Base-by-base conservation (phyloP, 2,329 filamentous ascomycete species). In the Botrytis byssoidea region DNA sequence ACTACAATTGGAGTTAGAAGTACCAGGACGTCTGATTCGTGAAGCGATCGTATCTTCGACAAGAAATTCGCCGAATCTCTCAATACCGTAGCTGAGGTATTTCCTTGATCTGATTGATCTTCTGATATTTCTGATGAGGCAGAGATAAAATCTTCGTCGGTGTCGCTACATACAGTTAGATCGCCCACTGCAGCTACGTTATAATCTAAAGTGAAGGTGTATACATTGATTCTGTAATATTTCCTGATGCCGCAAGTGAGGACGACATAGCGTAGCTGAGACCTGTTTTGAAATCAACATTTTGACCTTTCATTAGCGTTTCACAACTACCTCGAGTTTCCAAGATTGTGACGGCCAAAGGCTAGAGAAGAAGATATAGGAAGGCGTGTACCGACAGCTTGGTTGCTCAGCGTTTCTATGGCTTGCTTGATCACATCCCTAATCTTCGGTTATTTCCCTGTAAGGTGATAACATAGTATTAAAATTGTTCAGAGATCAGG, bases 1-100 rank as follows among this genome's bases (percentile, higher is more conserved):
- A 85, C 80, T 48, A 88, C 85, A 40, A 87, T 85, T 1, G 89
- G 89, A 9, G 90, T 90, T 48, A 91, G 81, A 65, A 91, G 86
- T 69, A 92, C 83, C n/a, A 91, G 83, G n/a, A 88, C 81, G 76
- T 89, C 87, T 71, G 84, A 83, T 65, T 86, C 83, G 57, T 78
- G 79, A 40, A 89, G 82, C 44, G 84, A 80, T 72, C 81, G 85
- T 61, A 83, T 82, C 63, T 88, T 80, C 22, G 86, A 85, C 29
- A 90, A 81, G 78, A 83, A 86, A 63, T 79, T 84, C 83, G 74
- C 84, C 71, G 73, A 67, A 73, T 82, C 80, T 75, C 76, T 76
- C 32, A 78, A 29, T 32, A 80, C 51, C 25, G 74, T 73, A 57
- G 77, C 77, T 22, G 63, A 67, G 22, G 37, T 5, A 42, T 73